Base-by-base conservation (phyloP, 1,139 yeast genomes). In the Tardiomyces blankii region DNA sequence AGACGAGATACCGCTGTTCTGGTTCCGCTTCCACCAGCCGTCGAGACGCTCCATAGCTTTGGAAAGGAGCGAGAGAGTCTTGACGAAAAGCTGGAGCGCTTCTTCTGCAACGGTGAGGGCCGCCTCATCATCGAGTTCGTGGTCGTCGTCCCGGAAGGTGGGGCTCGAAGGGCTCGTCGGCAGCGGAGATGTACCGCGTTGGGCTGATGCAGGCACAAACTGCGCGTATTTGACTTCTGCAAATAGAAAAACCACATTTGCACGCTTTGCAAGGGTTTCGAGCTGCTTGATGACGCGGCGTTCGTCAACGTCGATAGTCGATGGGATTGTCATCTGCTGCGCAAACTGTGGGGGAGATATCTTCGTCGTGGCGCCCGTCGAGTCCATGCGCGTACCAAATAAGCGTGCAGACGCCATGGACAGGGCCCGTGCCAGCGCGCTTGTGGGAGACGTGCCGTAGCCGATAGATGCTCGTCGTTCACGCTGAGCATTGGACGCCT, bases 221-320 rank as follows among this genome's bases (percentile, higher is more conserved):
- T 89, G 96, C 44, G 82, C 74, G 58, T 82, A 87, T 64, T 91
- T 91, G 23, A 88, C 89, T 54, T 88, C 96, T 0, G 97, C 97
- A 68, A 83, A 88, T 39, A 88, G 69, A 54, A 82, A 81, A 19
- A 91, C 80, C 0, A 94, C 95, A 61, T 87, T 93, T 0, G 96
- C 87, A 66, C 87, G 87, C 1, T 95, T 87, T 3, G 95, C 87
- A 44, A 87, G 66, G 2, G 80, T 73, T 61, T 89, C 96, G 49
- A 91, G 68, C 46, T 72, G 74, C 43, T 66, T 58, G 14, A 78
- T 62, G 27, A 78, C 67, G 45, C 65, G 43, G 59, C 59, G 51
- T 48, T 64, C 67, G 11, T 60, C 60, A 16, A 53, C 52, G 25
- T 55, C 61, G 18, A 56, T 46, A 11, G 48, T 23, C 4, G 48